Base-by-base conservation (phyloP, 257 asterid genomes). In the Solanum corneliomulleri region DNA sequence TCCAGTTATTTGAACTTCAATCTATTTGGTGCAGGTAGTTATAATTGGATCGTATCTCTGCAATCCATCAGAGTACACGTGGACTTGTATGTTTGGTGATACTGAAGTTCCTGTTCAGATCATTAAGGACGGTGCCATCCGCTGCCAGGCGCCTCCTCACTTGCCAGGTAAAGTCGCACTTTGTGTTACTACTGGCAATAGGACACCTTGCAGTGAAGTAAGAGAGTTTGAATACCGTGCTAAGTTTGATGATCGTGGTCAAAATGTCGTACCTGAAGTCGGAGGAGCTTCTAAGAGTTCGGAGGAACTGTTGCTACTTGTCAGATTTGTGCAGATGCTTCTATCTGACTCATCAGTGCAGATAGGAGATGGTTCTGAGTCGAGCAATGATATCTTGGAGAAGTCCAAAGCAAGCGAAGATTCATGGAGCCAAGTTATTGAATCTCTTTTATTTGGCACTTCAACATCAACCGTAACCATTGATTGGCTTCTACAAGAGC, bases 1-100 rank as follows among this genome's bases (percentile, higher is more conserved):
- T 84, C 33, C 86, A 64, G 35, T 82, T 88, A 58, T 39, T 80
- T 81, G 85, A 82, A 87, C 52, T 47, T 83, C 68, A 64, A 82
- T 77, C 56, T 88, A 82, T 44, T n/a, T 90, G 56, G 69, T 93
- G 91, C 96, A 97, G 99, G 92, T 97, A 71, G 80, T 94, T 90
- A 92, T 95, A 86, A 89, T 95, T 87, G 99, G 99, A 76, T 93
- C 98, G 66, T 97, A 95, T 91, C 93, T 93, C 89, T 93, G 92
- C 86, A 93, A 93, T 87, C 92, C 97, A 52, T 93, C 91, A 18
- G 96, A 91, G 89, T 85, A 92, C 89, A 86, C 87, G 49, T 97
- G 99, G 99, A 95, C 92, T 83, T 97, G 99, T 90, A 94, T 97
- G 99, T 94, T 97, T 91, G 99, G 97, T 81, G 96, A 92, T 90